Conservation (phyloP, 805 yeast genomes). For the Saccharomycopsis guyanensis region DNA sequence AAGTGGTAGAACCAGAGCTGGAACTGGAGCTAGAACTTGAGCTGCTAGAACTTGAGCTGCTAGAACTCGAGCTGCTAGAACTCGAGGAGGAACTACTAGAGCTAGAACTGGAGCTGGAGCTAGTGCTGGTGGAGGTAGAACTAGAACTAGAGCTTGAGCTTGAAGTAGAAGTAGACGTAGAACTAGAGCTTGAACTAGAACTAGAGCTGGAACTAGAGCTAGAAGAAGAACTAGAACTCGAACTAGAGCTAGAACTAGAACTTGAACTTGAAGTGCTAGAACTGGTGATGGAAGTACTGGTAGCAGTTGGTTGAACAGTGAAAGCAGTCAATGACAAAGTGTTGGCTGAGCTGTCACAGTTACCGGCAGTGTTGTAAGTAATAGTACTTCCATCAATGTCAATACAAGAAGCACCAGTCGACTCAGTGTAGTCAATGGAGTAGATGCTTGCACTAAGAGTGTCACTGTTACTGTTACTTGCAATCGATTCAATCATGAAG, state of each 20-base stretch:
- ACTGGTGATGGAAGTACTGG: slow-evolving; percentile 19
- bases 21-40: neutral
- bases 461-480: neutral
- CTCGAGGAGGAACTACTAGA: neutral
- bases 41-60: neutral
- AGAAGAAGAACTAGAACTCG: neutral
- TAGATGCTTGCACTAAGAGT: slow-evolving; percentile 5
- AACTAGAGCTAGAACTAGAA: slow-evolving; percentile 1
- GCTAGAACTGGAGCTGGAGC: neutral
- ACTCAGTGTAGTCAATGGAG: slow-evolving; percentile 4
- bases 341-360: neutral
- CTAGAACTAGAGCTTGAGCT: slow-evolving; percentile 12
- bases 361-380: neutral
- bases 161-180: slow-evolving; percentile 4
- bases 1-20: slow-evolving; percentile 4
- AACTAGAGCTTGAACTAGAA: slow-evolving; percentile 7
- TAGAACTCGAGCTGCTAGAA: neutral
- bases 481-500: slow-evolving; percentile 14
- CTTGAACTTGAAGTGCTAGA: neutral
- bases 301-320: slow-evolving; percentile 16
- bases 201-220: slow-evolving; percentile 19
- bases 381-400: slow-evolving; percentile 2
- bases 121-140: slow-evolving; percentile 3
- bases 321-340: neutral
- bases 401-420: slow-evolving; percentile 11